Evolutionary conservation across 2,329 filamentous ascomycete species (phyloP).

Genomic region (Trematosphaeria pertusa): DNA sequence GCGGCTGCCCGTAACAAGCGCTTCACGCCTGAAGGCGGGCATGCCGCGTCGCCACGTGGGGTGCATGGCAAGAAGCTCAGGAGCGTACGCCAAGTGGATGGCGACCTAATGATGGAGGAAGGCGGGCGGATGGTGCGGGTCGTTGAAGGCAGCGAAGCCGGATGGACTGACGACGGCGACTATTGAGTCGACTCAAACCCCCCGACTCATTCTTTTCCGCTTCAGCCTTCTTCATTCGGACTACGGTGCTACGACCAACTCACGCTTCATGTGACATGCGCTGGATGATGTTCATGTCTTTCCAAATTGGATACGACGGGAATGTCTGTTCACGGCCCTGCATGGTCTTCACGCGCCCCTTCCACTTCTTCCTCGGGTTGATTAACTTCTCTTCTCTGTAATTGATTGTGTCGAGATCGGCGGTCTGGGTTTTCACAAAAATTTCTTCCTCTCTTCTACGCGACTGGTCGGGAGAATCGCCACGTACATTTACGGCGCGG

Average conservation of each 20-base stretch:
- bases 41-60: slow-evolving; percentile 40
- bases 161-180: slow-evolving; percentile 60
- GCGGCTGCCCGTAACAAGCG: slow-evolving; percentile 73
- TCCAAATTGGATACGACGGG: slow-evolving; percentile 14
- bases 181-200: slow-evolving; percentile 30
- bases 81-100: slow-evolving; percentile 56
- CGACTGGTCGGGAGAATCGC: slow-evolving; percentile 31
- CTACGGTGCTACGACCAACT: slow-evolving; percentile 15
- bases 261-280: slow-evolving; percentile 22
- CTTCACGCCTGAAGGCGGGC: slow-evolving; percentile 51
- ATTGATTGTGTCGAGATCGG: slow-evolving; percentile 20
- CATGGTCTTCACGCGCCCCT: slow-evolving; percentile 1
- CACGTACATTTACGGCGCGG: slow-evolving; percentile 27
- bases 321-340: slow-evolving; percentile 8
- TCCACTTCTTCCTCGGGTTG: slow-evolving; percentile 6
- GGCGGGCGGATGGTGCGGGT: slow-evolving; percentile 53
- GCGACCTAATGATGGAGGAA: slow-evolving; percentile 50
- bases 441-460: slow-evolving; percentile 1
- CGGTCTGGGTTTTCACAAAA: slow-evolving; percentile 12
- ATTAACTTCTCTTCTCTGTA: slow-evolving; percentile 22
- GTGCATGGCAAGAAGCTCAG: slow-evolving; percentile 46
- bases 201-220: neutral
- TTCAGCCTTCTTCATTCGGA: slow-evolving; percentile 10
- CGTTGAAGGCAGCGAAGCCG: slow-evolving; percentile 58
- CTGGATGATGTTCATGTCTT: slow-evolving; percentile 16